Conservation (phyloP, 805 yeast species). For the Candida xiaguanensis region DNA sequence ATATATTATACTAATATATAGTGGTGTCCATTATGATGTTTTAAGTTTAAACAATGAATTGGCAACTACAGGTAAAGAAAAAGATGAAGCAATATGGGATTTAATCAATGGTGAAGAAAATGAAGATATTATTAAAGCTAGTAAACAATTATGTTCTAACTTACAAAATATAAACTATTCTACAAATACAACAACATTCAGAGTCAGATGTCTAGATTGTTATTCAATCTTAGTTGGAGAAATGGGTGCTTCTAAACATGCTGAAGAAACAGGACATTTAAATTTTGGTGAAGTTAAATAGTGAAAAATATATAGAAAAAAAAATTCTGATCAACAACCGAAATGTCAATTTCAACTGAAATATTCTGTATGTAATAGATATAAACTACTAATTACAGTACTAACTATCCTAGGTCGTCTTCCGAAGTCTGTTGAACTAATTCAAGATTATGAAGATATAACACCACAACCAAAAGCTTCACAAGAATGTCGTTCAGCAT, state of each 20-base stretch:
- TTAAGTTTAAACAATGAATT: conserved; percentile 35
- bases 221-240: conserved; percentile 54
- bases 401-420: conserved; percentile 43
- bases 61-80: conserved; percentile 18
- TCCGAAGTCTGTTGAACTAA: conserved; percentile 52
- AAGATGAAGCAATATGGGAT: conserved; percentile 43
- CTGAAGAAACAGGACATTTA: conserved; percentile 56
- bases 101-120: conserved; percentile 21
- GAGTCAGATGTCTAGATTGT: conserved; percentile 57
- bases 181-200: conserved; percentile 61
- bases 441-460: conserved; percentile 38
- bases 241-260: conserved; percentile 61
- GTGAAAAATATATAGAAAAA: background rate
- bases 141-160: conserved; percentile 33
- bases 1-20: conserved; percentile 56
- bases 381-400: conserved; percentile 4
- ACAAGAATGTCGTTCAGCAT: conserved; percentile 57
- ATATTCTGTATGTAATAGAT: conserved; percentile 32
- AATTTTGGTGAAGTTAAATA: conserved; percentile 55
- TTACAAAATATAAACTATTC: conserved; percentile 54
- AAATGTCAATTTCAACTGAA: conserved; percentile 35
- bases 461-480: conserved; percentile 32
- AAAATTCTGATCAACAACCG: background rate
- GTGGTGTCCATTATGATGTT: conserved; percentile 74
- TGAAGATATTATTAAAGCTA: conserved; percentile 20